Base-by-base conservation (phyloP, 768 basidiomycete species). In the Tubosaeta sp. region DNA sequence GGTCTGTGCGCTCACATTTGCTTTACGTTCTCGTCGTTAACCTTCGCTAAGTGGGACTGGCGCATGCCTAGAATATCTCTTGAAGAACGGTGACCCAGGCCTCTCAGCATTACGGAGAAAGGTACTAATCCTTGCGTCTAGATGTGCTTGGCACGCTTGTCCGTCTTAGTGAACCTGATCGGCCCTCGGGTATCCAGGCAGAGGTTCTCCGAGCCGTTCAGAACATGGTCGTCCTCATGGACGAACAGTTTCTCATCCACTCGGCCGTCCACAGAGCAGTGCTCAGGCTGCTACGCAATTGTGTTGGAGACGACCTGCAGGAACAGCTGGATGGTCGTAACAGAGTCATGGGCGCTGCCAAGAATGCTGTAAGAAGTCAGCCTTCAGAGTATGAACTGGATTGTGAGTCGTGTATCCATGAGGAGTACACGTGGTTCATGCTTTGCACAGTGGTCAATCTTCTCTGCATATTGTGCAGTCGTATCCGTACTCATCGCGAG, bases 331-430 rank as follows among this genome's bases (percentile, higher is more conserved):
- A 94, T 61, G 91, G 90, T 44, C 77, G 77, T 52, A 80, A 73
- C 58, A 78, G 82, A 63, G 72, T 83, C 48, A 84, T 94, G 80
- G 94, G 94, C 14, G 94, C 94, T 9, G 94, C 94, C 22, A 78
- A 84, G 21, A 84, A 78, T 63, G 75, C 80, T 4, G 74, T 75
- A 30, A 79, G 83, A 49, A 76, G 80, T 46, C 81, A 82, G 46
- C 87, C 89, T n/a, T 90, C 88, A 1, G 91, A 92, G 59, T 90
- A 93, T 60, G 91, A 93, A 65, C 79, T 87, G 71, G 94, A 94
- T 64, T 65, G 91, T 92, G 69, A 59, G 91, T 76, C 25, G 6
- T 19, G n/a, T 27, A 18, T 36, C 14, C 49, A 34, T 19, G 29
- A 12, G 21, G 12, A 22, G 8, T 14, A 14, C 7, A 21, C 16